These are phyloP conservation scores for Ascomycota sp. DNA, from an alignment of 2,329 filamentous ascomycete species.

Conservation along the genomic window DNA sequence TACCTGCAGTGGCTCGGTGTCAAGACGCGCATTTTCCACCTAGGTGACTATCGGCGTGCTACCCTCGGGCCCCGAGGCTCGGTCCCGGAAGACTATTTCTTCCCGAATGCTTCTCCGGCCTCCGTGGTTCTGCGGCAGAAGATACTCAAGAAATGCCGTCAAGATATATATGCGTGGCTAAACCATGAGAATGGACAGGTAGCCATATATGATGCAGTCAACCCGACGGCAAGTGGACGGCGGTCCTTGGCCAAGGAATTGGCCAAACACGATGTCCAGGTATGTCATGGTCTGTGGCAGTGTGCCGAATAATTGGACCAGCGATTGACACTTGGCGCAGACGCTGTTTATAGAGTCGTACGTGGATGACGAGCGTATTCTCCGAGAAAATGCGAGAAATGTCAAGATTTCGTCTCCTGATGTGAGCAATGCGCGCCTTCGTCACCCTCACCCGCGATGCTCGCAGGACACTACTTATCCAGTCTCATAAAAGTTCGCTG, in stretches of 20 bases:
- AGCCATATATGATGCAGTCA: constrained; percentile 95
- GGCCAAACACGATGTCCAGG: constrained; percentile 88
- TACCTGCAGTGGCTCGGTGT: constrained; percentile 95
- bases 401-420: constrained; percentile 97
- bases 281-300: constrained; percentile 15
- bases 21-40: constrained; percentile 92
- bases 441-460: no score
- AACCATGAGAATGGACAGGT: constrained; percentile 97
- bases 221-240: constrained; percentile 66
- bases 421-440: constrained; percentile 37
- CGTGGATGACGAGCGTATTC: constrained; percentile 81
- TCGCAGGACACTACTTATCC: neutral
- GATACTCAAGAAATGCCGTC: constrained; percentile 90
- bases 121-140: constrained; percentile 92
- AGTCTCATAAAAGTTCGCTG: constrained; percentile 44
- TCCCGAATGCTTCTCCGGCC: constrained; percentile 76
- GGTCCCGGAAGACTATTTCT: constrained; percentile 95
- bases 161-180: constrained; percentile 91
- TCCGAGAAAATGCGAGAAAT: constrained; percentile 88
- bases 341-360: constrained; percentile 94
- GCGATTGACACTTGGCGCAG: constrained; percentile 18
- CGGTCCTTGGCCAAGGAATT: constrained; percentile 84
- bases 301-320: neutral
- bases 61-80: constrained; percentile 68
- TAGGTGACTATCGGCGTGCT: constrained; percentile 87